These are phyloP conservation scores for Ganoderma boninense DNA, from an alignment of 1,284 basidiomycete species.

Conservation along the genomic window DNA sequence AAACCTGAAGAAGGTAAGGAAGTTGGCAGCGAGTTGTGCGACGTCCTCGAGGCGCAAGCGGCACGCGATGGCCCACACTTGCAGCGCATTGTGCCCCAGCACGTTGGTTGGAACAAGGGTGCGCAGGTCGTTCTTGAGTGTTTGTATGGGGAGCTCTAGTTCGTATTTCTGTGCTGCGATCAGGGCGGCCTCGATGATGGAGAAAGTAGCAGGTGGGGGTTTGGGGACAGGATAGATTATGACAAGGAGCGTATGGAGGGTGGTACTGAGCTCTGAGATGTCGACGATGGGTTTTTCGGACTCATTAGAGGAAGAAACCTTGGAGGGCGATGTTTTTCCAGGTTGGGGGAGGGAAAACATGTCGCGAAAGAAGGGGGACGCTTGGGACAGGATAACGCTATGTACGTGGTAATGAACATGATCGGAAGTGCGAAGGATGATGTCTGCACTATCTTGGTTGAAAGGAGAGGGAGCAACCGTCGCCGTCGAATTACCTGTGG, in stretches of 20 bases:
- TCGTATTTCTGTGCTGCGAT: constrained; percentile 31
- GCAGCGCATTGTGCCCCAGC: constrained; percentile 10
- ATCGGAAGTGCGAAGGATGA: constrained; percentile 27
- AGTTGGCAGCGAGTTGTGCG: constrained; percentile 5
- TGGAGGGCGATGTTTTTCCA: background rate
- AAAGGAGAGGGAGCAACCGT: constrained; percentile 20
- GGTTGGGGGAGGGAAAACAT: constrained; percentile 17
- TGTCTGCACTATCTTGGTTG: constrained; percentile 20
- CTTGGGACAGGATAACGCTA: constrained; percentile 16
- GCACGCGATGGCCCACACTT: constrained; percentile 30
- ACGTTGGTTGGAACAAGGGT: background rate
- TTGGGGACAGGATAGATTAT: constrained; percentile 48
- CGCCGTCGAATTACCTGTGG: background rate
- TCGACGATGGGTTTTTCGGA: background rate
- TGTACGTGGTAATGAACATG: constrained; percentile 25
- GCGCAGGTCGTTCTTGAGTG: constrained; percentile 17
- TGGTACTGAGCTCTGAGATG: constrained; percentile 40
- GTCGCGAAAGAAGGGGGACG: constrained; percentile 21
- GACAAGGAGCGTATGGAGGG: constrained; percentile 45
- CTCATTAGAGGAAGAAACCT: background rate
- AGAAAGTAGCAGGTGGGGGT: background rate
- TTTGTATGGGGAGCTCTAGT: constrained; percentile 22
- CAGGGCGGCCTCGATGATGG: constrained; percentile 13
- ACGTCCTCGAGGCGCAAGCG: constrained; percentile 22
- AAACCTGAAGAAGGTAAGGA: background rate